phyloP scores from a whole-genome alignment of 2,329 filamentous ascomycete genomes.

The Didymella sp. region DNA sequence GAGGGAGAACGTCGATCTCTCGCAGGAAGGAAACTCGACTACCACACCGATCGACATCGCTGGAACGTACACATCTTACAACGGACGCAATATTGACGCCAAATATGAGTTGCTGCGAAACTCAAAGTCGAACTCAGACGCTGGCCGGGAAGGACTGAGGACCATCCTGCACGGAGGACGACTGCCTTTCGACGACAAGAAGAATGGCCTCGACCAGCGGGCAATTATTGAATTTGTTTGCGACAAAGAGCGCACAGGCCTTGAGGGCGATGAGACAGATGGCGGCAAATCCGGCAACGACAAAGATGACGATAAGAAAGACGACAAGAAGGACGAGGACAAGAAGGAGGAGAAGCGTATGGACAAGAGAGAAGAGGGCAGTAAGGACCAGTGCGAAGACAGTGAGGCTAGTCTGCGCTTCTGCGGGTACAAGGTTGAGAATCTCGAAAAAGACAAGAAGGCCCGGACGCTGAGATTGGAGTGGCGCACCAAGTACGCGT shows the following conservation, averaged over 20 bases:
- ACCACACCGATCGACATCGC: conserved; percentile 74
- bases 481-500: conserved; percentile 89
- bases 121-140: conserved; percentile 68
- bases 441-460: conserved; percentile 58
- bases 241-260: conserved; percentile 72
- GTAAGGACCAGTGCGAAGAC: conserved; percentile 46
- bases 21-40: conserved; percentile 58
- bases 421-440: conserved; percentile 70
- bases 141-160: conserved; percentile 73
- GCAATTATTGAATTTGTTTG: conserved; percentile 88
- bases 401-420: conserved; percentile 70
- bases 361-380: conserved; percentile 39
- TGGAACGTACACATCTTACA: conserved; percentile 68
- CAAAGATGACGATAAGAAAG: conserved; percentile 33
- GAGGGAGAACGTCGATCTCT: conserved; percentile 61
- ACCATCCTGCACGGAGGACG: conserved; percentile 69
- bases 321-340: conserved; percentile 35
- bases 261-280: conserved; percentile 67
- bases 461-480: conserved; percentile 73
- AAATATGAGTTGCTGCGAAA: conserved; percentile 70
- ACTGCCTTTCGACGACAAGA: conserved; percentile 56
- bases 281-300: conserved; percentile 23
- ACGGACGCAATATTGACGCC: conserved; percentile 66
- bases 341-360: conserved; percentile 29
- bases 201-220: conserved; percentile 65